Evolutionary conservation across 2,329 filamentous ascomycete genomes (phyloP).

Genomic region (Didymella arachidicola): DNA sequence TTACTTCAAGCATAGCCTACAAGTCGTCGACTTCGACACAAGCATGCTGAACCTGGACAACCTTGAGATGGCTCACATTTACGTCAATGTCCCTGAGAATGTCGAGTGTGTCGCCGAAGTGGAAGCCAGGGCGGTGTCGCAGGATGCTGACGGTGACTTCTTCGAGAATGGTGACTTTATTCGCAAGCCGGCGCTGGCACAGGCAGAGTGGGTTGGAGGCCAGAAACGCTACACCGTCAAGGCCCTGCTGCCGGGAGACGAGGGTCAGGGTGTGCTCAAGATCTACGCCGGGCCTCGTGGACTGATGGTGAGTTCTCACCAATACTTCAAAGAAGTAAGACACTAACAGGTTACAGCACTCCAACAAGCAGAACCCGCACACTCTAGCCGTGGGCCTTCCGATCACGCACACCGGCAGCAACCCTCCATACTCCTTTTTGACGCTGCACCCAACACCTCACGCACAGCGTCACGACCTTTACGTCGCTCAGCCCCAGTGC

Average conservation of each 20-base stretch:
- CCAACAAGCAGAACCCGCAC: constrained; percentile 94
- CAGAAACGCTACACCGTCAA: constrained; percentile 94
- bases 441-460: constrained; percentile 94
- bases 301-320: constrained; percentile 69
- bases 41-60: constrained; percentile 85
- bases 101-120: constrained; percentile 93
- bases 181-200: constrained; percentile 84
- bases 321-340: not conserved
- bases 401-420: constrained; percentile 87
- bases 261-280: constrained; percentile 86
- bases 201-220: constrained; percentile 89
- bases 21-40: constrained; percentile 90
- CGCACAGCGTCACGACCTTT: constrained; percentile 95
- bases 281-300: constrained; percentile 94
- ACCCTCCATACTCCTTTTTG: constrained; percentile 93
- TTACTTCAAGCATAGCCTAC: constrained; percentile 82
- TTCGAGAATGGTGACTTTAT: constrained; percentile 91
- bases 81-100: constrained; percentile 85
- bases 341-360: constrained; percentile 64
- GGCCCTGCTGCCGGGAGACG: constrained; percentile 87
- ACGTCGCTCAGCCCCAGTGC: constrained; percentile 96
- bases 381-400: constrained; percentile 89
- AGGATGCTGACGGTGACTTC: constrained; percentile 86
- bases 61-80: constrained; percentile 90
- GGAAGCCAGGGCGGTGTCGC: constrained; percentile 79